Conservation (phyloP, 441 rosid species). For the Adansonia gregorii region DNA sequence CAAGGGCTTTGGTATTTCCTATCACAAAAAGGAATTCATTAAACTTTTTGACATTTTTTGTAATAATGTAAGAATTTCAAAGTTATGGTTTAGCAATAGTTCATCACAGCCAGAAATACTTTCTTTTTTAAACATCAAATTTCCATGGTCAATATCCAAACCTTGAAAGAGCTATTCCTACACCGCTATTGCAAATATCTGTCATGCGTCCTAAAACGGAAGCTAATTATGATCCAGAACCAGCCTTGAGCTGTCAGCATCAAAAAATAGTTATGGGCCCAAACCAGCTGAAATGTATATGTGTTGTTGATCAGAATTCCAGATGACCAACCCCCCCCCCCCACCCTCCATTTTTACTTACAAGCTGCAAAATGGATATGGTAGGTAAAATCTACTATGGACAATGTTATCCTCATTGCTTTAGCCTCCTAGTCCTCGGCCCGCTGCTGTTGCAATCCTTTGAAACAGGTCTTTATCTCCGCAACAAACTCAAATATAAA, state of each 20-base stretch:
- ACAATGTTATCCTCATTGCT: background rate
- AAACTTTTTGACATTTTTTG: background rate
- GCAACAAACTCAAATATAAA: background rate
- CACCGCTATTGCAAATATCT: background rate
- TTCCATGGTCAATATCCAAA: background rate
- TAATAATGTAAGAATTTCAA: too few relatives aligned
- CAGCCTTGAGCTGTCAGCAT: background rate
- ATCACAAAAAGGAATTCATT: background rate
- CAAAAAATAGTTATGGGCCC: background rate
- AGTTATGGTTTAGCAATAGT: too few relatives aligned
- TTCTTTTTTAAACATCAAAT: too few relatives aligned
- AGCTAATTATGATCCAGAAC: background rate
- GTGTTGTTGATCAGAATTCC: background rate
- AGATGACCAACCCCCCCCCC: background rate
- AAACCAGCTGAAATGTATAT: background rate
- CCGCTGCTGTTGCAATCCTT: background rate
- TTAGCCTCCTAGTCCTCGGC: background rate
- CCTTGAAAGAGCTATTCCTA: background rate
- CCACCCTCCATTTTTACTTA: background rate
- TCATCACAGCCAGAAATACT: background rate
- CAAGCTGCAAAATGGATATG: background rate
- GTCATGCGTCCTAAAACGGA: background rate
- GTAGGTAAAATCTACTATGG: background rate
- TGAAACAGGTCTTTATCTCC: background rate
- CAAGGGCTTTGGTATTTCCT: background rate